A percentile compares a stretch with the other conserved stretches of the same genome.
Conservation (phyloP, 257 asterid genomes). For the Nicotiana otophora region DNA sequence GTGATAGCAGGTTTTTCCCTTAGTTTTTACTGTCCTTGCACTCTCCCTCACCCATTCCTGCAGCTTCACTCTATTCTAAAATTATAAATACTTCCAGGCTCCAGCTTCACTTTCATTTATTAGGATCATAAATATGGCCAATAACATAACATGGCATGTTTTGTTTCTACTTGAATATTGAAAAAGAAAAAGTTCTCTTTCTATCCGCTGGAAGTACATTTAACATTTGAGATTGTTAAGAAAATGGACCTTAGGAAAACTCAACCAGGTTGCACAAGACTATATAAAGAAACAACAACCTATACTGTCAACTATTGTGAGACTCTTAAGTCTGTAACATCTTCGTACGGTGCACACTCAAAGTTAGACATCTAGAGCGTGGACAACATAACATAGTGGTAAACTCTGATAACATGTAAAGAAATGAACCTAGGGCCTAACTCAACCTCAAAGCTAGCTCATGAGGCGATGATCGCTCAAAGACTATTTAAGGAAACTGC, state of each 20-base stretch:
- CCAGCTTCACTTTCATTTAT: neutral
- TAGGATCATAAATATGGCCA: neutral
- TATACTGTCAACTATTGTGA: no score
- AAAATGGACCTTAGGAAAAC: neutral
- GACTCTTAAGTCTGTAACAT: no score
- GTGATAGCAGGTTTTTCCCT: slow-evolving; percentile 38
- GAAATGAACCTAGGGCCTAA: no score
- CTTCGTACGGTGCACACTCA: no score
- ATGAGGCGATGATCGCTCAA: neutral
- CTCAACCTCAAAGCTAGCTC: neutral
- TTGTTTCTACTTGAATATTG: neutral
- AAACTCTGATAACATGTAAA: no score
- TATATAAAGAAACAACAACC: no score
- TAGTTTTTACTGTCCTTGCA: neutral
- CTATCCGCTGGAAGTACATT: neutral
- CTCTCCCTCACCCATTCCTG: neutral
- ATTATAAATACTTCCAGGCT: neutral
- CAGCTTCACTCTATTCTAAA: slow-evolving; percentile 1
- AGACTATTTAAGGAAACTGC: neutral
- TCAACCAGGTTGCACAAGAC: no score
- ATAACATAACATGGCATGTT: neutral
- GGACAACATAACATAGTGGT: no score
- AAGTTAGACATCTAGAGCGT: no score
- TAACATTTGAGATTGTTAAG: neutral
- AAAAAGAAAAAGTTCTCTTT: neutral